Evolutionary conservation across 139 green algal genomes (phyloP), one percentile per base, ranked within the genome.

Genomic region (Tetradesmus lagerheimii): DNA sequence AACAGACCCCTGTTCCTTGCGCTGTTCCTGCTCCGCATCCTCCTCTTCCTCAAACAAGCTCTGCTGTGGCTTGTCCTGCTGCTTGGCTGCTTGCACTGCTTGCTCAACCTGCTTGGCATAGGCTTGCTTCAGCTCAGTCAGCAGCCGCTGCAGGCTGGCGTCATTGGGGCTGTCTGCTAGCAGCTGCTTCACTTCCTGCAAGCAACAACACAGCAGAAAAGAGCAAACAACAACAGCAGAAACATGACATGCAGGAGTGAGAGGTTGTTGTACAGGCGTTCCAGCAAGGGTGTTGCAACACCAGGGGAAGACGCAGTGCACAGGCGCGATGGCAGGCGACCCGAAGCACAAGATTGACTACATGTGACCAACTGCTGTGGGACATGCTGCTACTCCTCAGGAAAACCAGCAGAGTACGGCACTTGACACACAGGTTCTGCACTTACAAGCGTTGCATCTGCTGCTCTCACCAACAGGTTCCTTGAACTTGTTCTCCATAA

Each of bases 161-260:
- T 88, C 64, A 31, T 14, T n/a, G 16, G 83, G 64, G 64, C 43
- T 88, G 37, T 80, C 83, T 66, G 35, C 34, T 39, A 80, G 37
- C 83, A 88, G 62, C 83, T 88, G 62, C 38, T 64, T 88, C 14
- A 31, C 8, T 4, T 88, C 83, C 83, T 88, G 83, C 83, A 81
- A 80, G 34, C 35, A 47, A 37, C 27, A 5, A n/a, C n/a, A n/a
- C n/a, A n/a, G n/a, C n/a, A n/a, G n/a, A n/a, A n/a, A n/a, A n/a
- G n/a, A 74, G 16, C 62, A 78, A 27, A 78, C n/a, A 37, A 25
- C n/a, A 78, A 41, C 67, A 23, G 29, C 66, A 37, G n/a, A n/a
- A n/a, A n/a, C n/a, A n/a, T n/a, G n/a, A n/a, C n/a, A n/a, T n/a
- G n/a, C n/a, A n/a, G n/a, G n/a, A n/a, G n/a, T n/a, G n/a, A n/a